A percentile compares a stretch with the other conserved stretches of the same genome.
Conservation (phyloP, 768 basidiomycete genomes). For the Collybiopsis confluens region DNA sequence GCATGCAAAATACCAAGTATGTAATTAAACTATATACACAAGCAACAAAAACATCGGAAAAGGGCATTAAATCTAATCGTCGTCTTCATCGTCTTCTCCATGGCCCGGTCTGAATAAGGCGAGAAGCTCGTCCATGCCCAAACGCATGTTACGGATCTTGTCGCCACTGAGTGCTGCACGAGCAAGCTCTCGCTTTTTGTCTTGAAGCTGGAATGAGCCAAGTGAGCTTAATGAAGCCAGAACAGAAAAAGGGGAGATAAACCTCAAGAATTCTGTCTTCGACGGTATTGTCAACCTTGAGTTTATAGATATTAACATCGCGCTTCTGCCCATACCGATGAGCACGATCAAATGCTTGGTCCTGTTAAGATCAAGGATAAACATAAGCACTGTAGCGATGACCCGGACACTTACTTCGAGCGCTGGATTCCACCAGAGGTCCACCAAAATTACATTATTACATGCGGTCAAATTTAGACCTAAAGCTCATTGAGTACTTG, state of each 20-base stretch:
- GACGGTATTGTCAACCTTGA: slow-evolving; percentile 82
- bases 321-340: slow-evolving; percentile 88
- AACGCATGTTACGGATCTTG: slow-evolving; percentile 78
- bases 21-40: no score
- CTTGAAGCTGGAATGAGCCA: slow-evolving; percentile 58
- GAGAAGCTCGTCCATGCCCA: slow-evolving; percentile 83
- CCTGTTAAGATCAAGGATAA: slow-evolving; percentile 32
- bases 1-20: no score
- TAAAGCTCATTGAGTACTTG: slow-evolving; percentile 17
- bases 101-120: slow-evolving; percentile 48
- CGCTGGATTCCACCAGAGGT: slow-evolving; percentile 95
- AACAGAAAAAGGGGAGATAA: background rate
- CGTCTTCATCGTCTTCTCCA: slow-evolving; percentile 1
- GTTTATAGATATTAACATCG: slow-evolving; percentile 84
- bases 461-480: slow-evolving; percentile 90
- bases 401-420: slow-evolving; percentile 48
- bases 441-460: slow-evolving; percentile 90
- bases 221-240: background rate
- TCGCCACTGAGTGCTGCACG: slow-evolving; percentile 84
- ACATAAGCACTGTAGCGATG: background rate
- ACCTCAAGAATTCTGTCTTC: slow-evolving; percentile 83
- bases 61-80: background rate
- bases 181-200: slow-evolving; percentile 84
- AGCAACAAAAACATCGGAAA: background rate
- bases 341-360: slow-evolving; percentile 91